Percentiles rank a stretch among this genome's conserved stretches.
Conservation (phyloP, 805 yeast genomes). For the Lipomyces yamanashiensis region DNA sequence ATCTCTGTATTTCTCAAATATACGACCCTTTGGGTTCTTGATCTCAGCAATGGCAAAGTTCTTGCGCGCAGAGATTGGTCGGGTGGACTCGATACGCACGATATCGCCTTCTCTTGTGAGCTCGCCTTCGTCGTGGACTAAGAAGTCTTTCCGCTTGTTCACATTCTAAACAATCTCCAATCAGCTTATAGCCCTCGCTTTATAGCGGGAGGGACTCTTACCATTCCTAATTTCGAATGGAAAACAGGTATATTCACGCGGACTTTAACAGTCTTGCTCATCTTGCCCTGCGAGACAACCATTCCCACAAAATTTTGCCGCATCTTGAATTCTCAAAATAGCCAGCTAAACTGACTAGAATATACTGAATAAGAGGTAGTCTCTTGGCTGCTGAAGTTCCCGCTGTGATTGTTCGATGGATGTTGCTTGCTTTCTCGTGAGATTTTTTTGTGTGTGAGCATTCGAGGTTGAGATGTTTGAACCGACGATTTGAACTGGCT, state of each 20-base stretch:
- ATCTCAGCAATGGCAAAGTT: conserved; percentile 92
- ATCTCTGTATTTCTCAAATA: conserved; percentile 22
- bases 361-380: too few relatives aligned
- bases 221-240: conserved; percentile 53
- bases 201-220: not conserved
- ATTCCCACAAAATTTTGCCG: conserved; percentile 89
- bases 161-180: conserved; percentile 52
- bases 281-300: conserved; percentile 94
- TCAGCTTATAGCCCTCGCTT: not conserved
- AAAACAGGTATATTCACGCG: conserved; percentile 78
- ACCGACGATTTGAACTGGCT: not conserved
- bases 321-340: conserved; percentile 47
- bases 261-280: conserved; percentile 94
- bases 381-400: too few relatives aligned
- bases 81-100: conserved; percentile 84
- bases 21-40: conserved; percentile 55
- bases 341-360: not conserved
- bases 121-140: conserved; percentile 93
- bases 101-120: conserved; percentile 93
- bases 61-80: conserved; percentile 82
- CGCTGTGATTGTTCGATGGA: not conserved
- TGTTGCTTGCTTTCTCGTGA: not conserved
- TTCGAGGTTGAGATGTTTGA: not conserved
- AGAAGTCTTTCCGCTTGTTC: conserved; percentile 75
- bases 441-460: not conserved